Evolutionary conservation across 169 alveolate species (phyloP).

Genomic region (Besnoitia besnoiti): DNA sequence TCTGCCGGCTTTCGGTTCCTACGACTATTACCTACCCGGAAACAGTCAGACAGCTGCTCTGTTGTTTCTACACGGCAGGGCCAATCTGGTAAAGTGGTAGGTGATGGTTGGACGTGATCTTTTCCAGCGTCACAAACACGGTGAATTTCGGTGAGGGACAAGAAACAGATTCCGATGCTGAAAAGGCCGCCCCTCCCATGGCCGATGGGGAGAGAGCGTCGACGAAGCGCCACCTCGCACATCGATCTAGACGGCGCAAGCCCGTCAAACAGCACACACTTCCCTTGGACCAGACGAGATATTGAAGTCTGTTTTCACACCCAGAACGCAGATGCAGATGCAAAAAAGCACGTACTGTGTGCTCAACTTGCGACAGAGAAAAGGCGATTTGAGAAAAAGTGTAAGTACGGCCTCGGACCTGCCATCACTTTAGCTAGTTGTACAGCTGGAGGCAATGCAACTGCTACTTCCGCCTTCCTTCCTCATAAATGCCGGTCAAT

Average conservation of each 20-base stretch:
- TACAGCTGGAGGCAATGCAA: too few relatives aligned
- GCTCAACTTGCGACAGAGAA: too few relatives aligned
- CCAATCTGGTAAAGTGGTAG: background rate
- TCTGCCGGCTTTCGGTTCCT: background rate
- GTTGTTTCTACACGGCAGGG: background rate
- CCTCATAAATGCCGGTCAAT: too few relatives aligned
- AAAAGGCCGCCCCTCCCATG: background rate
- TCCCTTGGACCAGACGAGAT: too few relatives aligned
- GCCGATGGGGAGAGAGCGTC: background rate
- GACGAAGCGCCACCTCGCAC: background rate
- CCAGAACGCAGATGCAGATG: too few relatives aligned
- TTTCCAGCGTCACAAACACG: background rate
- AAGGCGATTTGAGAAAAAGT: too few relatives aligned
- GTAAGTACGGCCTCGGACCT: too few relatives aligned
- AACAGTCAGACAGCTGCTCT: background rate
- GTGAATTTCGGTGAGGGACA: background rate
- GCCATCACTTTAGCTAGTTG: too few relatives aligned
- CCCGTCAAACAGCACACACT: too few relatives aligned
- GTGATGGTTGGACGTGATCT: background rate
- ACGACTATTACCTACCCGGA: slow-evolving; percentile 3
- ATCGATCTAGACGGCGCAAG: background rate
- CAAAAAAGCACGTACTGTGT: too few relatives aligned
- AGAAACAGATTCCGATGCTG: background rate
- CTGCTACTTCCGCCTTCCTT: too few relatives aligned
- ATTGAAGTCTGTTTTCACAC: too few relatives aligned